Evolutionary conservation across 2,329 filamentous ascomycete genomes (phyloP).

Genomic region (Nemania diffusa): DNA sequence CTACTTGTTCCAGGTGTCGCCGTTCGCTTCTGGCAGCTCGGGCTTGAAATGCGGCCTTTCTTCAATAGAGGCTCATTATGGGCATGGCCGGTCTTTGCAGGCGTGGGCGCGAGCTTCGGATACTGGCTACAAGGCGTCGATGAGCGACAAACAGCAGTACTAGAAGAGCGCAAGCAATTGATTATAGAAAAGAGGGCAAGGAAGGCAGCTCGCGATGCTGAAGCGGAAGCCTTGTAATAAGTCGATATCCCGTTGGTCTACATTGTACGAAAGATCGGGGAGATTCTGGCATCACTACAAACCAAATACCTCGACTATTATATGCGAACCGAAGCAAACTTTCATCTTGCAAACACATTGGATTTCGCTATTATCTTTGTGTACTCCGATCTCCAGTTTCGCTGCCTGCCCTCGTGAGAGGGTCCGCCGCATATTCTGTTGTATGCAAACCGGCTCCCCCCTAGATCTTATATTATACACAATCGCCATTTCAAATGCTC

Average conservation of each 20-base stretch:
- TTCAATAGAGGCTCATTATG: constrained; percentile 86
- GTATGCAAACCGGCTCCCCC: constrained; percentile 32
- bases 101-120: constrained; percentile 88
- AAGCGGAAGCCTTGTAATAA: constrained; percentile 41
- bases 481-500: constrained; percentile 29
- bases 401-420: constrained; percentile 8
- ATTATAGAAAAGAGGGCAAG: constrained; percentile 91
- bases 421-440: constrained; percentile 17
- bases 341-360: constrained; percentile 18
- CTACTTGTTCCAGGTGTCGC: constrained; percentile 74
- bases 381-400: constrained; percentile 5
- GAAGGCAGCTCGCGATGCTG: constrained; percentile 73
- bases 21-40: constrained; percentile 94
- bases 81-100: constrained; percentile 91
- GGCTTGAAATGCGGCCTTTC: constrained; percentile 97
- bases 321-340: constrained; percentile 16
- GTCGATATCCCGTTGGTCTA: constrained; percentile 22
- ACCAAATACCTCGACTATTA: constrained; percentile 11
- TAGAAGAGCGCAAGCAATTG: constrained; percentile 80
- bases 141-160: constrained; percentile 78
- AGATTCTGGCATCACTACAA: constrained; percentile 16
- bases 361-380: constrained; percentile 22
- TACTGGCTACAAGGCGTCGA: constrained; percentile 97
- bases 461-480: constrained; percentile 35
- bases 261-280: constrained; percentile 39